These are phyloP conservation scores for Candida mattraensis DNA, from an alignment of 805 yeast genomes.

Conservation along the genomic window DNA sequence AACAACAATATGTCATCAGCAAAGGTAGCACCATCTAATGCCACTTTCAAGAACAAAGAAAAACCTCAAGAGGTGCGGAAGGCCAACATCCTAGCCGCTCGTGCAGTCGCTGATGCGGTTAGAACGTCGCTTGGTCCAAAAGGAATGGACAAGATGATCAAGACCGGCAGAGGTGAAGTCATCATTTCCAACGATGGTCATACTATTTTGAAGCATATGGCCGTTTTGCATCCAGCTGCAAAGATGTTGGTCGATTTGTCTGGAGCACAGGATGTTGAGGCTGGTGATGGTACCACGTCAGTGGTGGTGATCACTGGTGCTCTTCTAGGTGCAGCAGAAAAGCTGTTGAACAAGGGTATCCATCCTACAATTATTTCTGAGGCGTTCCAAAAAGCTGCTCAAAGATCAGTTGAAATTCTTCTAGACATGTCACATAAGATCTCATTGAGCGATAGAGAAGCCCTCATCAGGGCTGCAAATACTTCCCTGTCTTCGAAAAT, in stretches of 20 bases:
- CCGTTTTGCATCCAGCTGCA: conserved; percentile 98
- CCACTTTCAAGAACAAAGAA: conserved; percentile 88
- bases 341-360: conserved; percentile 81
- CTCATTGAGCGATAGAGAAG: conserved; percentile 76
- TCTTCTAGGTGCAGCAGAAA: conserved; percentile 90
- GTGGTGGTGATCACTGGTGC: conserved; percentile 97
- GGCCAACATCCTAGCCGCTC: conserved; percentile 86
- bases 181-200: conserved; percentile 98
- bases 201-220: conserved; percentile 95
- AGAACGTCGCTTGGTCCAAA: conserved; percentile 96
- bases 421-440: conserved; percentile 83
- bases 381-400: conserved; percentile 86
- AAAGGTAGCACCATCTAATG: conserved; percentile 59
- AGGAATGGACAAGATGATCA: conserved; percentile 99
- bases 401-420: conserved; percentile 76
- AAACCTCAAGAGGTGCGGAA: conserved; percentile 93
- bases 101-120: conserved; percentile 94
- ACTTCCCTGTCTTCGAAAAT: conserved; percentile 94
- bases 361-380: conserved; percentile 96
- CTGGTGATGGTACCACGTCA: conserved; percentile 99
- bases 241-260: conserved; percentile 94
- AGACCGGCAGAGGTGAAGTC: conserved; percentile 88
- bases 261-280: conserved; percentile 97
- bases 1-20: too few relatives aligned
- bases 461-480: conserved; percentile 85